phyloP scores from a whole-genome alignment of 306 rosid genomes.

The Biancaea sappan region DNA sequence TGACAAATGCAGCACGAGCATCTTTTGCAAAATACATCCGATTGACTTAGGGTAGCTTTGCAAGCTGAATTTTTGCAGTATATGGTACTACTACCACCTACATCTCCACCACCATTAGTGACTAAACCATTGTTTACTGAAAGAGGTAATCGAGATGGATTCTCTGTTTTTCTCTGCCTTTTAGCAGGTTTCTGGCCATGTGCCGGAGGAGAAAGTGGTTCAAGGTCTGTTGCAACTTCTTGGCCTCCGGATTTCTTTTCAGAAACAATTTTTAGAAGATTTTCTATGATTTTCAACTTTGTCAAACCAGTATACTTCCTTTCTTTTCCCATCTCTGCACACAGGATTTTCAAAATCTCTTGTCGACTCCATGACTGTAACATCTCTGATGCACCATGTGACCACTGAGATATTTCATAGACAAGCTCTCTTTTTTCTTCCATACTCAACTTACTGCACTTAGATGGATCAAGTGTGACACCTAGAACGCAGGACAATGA shows the following conservation, averaged over 20 bases:
- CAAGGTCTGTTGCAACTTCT: conserved; percentile 52
- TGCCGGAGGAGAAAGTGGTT: conserved; percentile 58
- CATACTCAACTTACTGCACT: conserved; percentile 68
- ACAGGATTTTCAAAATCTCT: conserved; percentile 86
- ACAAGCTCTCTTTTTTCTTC: conserved; percentile 89
- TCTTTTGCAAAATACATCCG: conserved; percentile 80
- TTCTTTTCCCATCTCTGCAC: conserved; percentile 99
- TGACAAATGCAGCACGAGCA: conserved; percentile 93
- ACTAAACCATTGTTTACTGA: conserved; percentile 46
- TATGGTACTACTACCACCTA: conserved; percentile 33
- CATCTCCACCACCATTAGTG: conserved; percentile 45
- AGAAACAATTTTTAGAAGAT: conserved; percentile 84
- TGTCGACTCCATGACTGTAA: conserved; percentile 98
- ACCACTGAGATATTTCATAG: conserved; percentile 75
- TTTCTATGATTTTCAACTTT: conserved; percentile 87
- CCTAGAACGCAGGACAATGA: conserved; percentile 48
- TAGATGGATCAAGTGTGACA: conserved; percentile 57
- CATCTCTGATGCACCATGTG: conserved; percentile 76
- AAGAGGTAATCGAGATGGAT: conserved; percentile 66
- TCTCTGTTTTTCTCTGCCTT: conserved; percentile 89
- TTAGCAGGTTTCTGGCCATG: conserved; percentile 66
- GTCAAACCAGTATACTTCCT: conserved; percentile 97
- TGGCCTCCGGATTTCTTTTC: conserved; percentile 69
- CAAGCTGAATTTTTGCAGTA: conserved; percentile 96
- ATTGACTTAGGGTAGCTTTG: conserved; percentile 67